Base-by-base conservation (phyloP, 352 stramenopile genomes). In the Globisporangium iwayamae region DNA sequence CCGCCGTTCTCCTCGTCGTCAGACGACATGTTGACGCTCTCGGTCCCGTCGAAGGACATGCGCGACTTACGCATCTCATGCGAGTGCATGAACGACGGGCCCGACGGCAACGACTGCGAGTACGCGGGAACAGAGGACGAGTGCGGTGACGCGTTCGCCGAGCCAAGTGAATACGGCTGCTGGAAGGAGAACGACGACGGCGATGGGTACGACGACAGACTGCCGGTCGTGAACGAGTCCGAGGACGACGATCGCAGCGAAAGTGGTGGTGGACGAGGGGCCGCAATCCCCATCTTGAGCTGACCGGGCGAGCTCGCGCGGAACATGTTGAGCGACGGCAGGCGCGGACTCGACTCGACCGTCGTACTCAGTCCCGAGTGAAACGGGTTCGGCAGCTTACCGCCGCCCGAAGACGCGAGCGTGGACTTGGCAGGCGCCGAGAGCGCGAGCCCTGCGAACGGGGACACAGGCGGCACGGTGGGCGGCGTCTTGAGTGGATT, bases 311-410 rank as follows among this genome's bases (percentile, higher is more conserved):
- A 93, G n/a, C 73, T 74, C 25, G 75, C 81, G 38, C 83, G 83
- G 60, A 91, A 87, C 57, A 78, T 65, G 66, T 87, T 88, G 32
- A 93, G 71, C 60, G 81, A 91, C 54, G 83, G 83, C 10, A 93
- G 71, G 2, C 81, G 74, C 41, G 81, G 80, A 56, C 78, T 89
- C 46, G 70, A 85, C 57, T 91, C 83, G n/a, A 87, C 61, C 30
- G 72, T 87, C 61, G 63, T 73, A 55, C 56, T 76, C 28, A 76
- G 52, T 30, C 56, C 46, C 13, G 65, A 32, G 41, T 58, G 54
- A 53, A 92, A 92, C 39, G 83, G 83, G 63, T 91, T 91, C 22
- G 77, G 75, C 3, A 71, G 65, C 59, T 84, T 83, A 11, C 55
- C 46, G 34, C 43, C 55, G 28, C 63, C 56, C 39, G 47, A 47